Evolutionary conservation across 352 stramenopile species (phyloP).

Genomic region (Pythium vanterpoolii): DNA sequence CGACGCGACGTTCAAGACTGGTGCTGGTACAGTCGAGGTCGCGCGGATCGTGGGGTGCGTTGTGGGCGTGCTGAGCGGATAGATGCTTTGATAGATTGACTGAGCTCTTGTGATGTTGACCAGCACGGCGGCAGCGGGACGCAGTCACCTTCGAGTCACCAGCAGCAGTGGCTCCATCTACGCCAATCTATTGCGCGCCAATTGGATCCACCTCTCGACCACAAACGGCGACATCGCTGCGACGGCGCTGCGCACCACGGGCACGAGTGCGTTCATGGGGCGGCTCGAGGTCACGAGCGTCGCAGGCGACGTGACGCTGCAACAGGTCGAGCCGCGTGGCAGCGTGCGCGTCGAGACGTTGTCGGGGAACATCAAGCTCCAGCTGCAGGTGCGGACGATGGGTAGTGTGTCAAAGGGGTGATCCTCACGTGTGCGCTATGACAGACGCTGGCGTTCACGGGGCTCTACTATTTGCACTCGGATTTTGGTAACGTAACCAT

Average conservation of each 20-base stretch:
- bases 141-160: constrained; percentile 43
- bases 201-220: constrained; percentile 57
- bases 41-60: constrained; percentile 37
- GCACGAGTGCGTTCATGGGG: constrained; percentile 65
- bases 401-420: background rate
- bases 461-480: constrained; percentile 66
- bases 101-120: background rate
- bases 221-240: constrained; percentile 42
- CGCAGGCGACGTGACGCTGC: constrained; percentile 49
- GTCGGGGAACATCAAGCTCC: constrained; percentile 56
- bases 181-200: constrained; percentile 36
- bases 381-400: constrained; percentile 29
- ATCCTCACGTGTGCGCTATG: background rate
- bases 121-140: constrained; percentile 44
- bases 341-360: constrained; percentile 65
- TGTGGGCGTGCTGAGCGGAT: background rate
- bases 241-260: constrained; percentile 22
- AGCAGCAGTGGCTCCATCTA: constrained; percentile 51
- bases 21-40: constrained; percentile 44
- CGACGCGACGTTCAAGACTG: constrained; percentile 44
- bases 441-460: constrained; percentile 46
- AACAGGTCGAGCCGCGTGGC: constrained; percentile 46
- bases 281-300: constrained; percentile 59
- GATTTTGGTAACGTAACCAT: constrained; percentile 58
- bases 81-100: background rate